Evolutionary conservation across 176 grass and related monocot genomes (phyloP).

Genomic region (Calamus simplicifolius): DNA sequence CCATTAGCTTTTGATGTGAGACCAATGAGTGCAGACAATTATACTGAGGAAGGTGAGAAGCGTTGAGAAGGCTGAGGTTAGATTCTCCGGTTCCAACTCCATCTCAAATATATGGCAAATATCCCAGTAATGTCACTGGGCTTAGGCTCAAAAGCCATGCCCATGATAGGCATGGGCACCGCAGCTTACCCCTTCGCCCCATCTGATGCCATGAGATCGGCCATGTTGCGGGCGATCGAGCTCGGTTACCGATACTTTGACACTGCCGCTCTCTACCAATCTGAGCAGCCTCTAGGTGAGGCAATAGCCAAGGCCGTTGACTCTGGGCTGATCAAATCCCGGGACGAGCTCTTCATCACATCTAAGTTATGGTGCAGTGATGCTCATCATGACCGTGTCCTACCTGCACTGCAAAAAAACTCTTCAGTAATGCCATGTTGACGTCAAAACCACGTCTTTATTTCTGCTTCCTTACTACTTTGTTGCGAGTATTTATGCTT

Average conservation of each 20-base stretch:
- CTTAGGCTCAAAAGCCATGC: conserved; percentile 20
- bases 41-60: too few relatives aligned
- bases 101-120: background rate
- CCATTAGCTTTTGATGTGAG: too few relatives aligned
- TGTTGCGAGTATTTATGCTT: too few relatives aligned
- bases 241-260: conserved; percentile 58
- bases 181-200: conserved; percentile 30
- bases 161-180: conserved; percentile 50
- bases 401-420: conserved; percentile 37
- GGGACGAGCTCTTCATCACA: conserved; percentile 55
- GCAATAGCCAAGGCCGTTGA: conserved; percentile 43
- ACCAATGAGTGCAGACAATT: too few relatives aligned
- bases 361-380: conserved; percentile 70
- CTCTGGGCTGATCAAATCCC: conserved; percentile 25
- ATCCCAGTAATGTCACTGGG: conserved; percentile 17
- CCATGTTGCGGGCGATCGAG: conserved; percentile 41
- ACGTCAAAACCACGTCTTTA: too few relatives aligned
- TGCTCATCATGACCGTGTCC: conserved; percentile 34
- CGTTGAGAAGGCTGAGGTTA: too few relatives aligned
- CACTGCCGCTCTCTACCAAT: conserved; percentile 49
- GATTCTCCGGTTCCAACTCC: too few relatives aligned
- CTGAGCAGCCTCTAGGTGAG: conserved; percentile 44
- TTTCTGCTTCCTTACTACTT: too few relatives aligned
- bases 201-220: conserved; percentile 28
- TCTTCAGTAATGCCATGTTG: conserved; percentile 21